Evolutionary conservation across 306 rosid species (phyloP), one percentile per base, ranked within the genome.

Genomic region (Mimosa pudica): DNA sequence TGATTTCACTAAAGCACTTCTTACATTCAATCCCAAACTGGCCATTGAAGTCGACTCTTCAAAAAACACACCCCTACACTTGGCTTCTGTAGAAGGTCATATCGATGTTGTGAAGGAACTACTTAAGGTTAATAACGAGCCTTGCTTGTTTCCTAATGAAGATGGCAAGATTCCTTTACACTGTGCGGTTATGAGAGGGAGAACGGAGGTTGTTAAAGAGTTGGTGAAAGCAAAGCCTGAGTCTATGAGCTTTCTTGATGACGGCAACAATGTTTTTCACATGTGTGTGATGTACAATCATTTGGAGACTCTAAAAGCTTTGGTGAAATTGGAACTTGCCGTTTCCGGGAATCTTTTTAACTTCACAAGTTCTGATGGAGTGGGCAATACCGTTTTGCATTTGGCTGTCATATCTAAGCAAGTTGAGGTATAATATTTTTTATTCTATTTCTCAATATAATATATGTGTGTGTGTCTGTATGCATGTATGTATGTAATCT

Each of bases 271-370:
- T 0, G n/a, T 77, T 11, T 73, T 82, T 11, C 79, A 82, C 74
- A 18, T 82, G 0, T 46, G 82, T 35, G 76, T 77, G 11, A 58
- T 18, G 7, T 1, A 58, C 61, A 82, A 77, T 16, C 82, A 55
- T 7, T 65, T 65, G 47, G 79, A 82, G 69, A 70, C 71, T 14
- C 66, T 73, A 3, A 77, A 77, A 72, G 47, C 47, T 11, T 33
- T 77, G 52, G 63, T 77, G 64, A 70, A 64, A 55, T 2, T 16
- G 6, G 81, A 12, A 4, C 60, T 33, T 64, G 48, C 38, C 14
- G 7, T 8, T 5, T 36, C 20, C 0, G 14, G 35, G 2, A 51
- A 77, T 9, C 44, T 36, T 66, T 45, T 67, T 5, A 52, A 67
- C 44, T 12, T 11, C 3, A 64, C 3, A 5, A 13, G 3, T 33